Percentiles rank a stretch among this genome's conserved stretches.
Evolutionary conservation across 768 basidiomycete genomes (phyloP).

Genomic region (Exidia glandulosa): DNA sequence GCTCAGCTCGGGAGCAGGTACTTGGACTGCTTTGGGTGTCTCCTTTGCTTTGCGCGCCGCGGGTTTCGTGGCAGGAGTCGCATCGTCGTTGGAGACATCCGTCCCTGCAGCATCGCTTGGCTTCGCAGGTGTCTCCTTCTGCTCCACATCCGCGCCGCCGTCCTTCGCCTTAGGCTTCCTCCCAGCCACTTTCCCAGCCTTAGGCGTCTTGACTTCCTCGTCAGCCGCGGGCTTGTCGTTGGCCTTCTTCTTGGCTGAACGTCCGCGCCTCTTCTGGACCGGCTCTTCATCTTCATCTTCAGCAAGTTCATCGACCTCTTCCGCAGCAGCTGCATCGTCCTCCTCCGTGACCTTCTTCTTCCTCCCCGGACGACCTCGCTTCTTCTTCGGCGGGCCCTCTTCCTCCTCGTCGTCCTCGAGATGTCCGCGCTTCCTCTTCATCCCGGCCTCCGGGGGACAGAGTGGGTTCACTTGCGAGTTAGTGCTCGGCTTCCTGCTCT

Average conservation of each 20-base stretch:
- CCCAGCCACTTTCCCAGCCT: no score
- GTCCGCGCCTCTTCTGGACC: not conserved
- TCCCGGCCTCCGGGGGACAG: conserved; percentile 5
- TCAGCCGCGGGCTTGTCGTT: not conserved
- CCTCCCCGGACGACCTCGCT: conserved; percentile 19
- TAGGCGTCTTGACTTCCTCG: not conserved
- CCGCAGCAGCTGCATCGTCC: conserved; percentile 12
- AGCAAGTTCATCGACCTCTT: conserved; percentile 7
- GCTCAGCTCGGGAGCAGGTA: no score
- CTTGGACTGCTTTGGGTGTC: no score
- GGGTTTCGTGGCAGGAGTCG: no score
- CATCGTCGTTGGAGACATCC: no score
- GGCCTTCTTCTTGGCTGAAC: not conserved
- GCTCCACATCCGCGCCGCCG: no score
- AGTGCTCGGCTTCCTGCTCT: conserved; percentile 38
- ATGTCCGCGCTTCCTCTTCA: no score
- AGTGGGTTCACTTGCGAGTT: no score
- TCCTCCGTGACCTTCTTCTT: conserved; percentile 5
- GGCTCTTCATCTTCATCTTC: not conserved
- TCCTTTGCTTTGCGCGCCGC: no score
- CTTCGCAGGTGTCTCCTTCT: no score
- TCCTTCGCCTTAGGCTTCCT: no score
- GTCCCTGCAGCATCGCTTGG: no score
- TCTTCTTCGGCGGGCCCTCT: conserved; percentile 19
- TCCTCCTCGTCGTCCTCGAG: conserved; percentile 7